Evolutionary conservation across 2,329 filamentous ascomycete species (phyloP), one percentile per base, ranked within the genome.

Genomic region (Sodiomyces alkalinus): DNA sequence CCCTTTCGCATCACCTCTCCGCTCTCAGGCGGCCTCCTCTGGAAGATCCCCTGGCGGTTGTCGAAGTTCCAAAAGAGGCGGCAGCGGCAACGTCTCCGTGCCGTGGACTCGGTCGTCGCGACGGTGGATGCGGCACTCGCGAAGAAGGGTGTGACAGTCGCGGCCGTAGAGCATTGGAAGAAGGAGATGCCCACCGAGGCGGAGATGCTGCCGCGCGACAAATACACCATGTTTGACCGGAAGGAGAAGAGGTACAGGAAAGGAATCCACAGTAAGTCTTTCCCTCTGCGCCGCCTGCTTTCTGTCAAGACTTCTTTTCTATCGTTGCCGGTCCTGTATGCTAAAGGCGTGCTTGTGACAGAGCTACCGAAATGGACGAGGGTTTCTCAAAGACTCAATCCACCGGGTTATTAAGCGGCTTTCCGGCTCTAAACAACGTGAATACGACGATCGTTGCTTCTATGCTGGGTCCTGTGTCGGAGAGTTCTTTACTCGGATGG

Each of bases 21-120:
- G 33, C 63, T 92, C 15, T 76, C 73, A 31, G 70, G 80, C 38
- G 85, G 85, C 55, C 74, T 93, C 30, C 64, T 93, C 42, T 93
- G 85, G 90, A 98, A 98, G 73, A 85, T 80, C 45, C 90, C 90
- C 42, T 98, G 86, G 86, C 78, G 90, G 36, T 73, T 98, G 48
- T 98, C 90, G 33, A 66, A 72, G 41, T 83, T 82, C 51, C 86
- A 93, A 57, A 96, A 96, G 58, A 70, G 74, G 39, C 78, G 86
- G 31, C 86, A 94, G 46, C 74, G 86, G 39, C 66, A 76, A 52
- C 79, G 86, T 26, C 66, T 94, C 38, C 77, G 80, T 38, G 73
- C 77, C 30, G 86, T 98, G 38, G 90, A 98, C 56, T 66, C 64
- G 26, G 75, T 96, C n/a, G 74, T 98, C 34, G 73, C 79, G 33